Evolutionary conservation across 2,329 filamentous ascomycete species (phyloP).

Genomic region (Rachicladosporium sp.): DNA sequence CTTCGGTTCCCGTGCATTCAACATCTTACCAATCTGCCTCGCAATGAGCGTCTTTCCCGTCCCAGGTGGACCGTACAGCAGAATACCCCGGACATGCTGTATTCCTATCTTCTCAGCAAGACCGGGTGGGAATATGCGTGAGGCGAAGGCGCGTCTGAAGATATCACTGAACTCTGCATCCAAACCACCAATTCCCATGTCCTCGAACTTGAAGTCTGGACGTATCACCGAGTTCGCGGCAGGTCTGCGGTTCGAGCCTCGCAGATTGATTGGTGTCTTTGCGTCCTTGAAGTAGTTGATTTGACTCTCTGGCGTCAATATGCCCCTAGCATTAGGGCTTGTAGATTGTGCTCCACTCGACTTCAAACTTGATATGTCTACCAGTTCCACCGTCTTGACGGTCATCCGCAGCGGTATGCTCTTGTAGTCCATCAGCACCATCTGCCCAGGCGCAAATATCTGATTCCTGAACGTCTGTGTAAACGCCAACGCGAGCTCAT

Average conservation of each 20-base stretch:
- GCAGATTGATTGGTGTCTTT: conserved; percentile 69
- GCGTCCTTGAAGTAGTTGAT: conserved; percentile 80
- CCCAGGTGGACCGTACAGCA: conserved; percentile 86
- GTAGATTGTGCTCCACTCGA: conserved; percentile 41
- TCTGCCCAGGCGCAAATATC: conserved; percentile 75
- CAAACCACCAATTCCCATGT: conserved; percentile 94
- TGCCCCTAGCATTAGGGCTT: conserved; percentile 56
- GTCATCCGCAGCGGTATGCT: conserved; percentile 64
- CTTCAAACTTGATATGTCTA: conserved; percentile 62
- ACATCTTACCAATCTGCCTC: conserved; percentile 91
- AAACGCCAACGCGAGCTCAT: conserved; percentile 55
- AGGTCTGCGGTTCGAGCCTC: conserved; percentile 66
- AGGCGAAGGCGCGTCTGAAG: conserved; percentile 91
- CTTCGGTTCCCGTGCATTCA: conserved; percentile 88
- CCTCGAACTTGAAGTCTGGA: conserved; percentile 94
- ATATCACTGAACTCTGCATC: conserved; percentile 90
- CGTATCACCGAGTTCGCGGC: conserved; percentile 86
- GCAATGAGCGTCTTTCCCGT: conserved; percentile 97
- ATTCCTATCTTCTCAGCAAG: conserved; percentile 88
- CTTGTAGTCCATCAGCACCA: conserved; percentile 70
- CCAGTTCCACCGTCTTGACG: conserved; percentile 72
- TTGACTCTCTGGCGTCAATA: conserved; percentile 64
- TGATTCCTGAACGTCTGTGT: conserved; percentile 62
- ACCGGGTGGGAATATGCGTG: conserved; percentile 84
- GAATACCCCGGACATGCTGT: conserved; percentile 89